phyloP scores from a whole-genome alignment of 257 asterid genomes.

The Sherardia arvensis region DNA sequence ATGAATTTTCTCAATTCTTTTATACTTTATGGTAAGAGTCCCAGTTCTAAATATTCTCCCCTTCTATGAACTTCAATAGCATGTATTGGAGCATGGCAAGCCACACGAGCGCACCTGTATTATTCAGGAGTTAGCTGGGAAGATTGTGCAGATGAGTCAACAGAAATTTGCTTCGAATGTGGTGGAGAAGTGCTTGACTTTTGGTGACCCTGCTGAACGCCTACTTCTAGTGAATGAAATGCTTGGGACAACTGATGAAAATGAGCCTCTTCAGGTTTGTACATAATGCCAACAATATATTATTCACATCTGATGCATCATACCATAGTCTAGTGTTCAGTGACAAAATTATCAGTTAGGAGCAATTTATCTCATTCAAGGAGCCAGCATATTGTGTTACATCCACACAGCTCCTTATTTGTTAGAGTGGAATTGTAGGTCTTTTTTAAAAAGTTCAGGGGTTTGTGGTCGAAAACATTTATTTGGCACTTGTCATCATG shows the following conservation, averaged over 20 bases:
- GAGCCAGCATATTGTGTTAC: neutral
- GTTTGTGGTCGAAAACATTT: neutral
- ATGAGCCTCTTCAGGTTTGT: conserved; percentile 96
- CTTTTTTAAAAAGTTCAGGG: neutral
- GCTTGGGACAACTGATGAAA: conserved; percentile 97
- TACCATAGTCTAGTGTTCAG: neutral
- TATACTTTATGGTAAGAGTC: neutral
- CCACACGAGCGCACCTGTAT: conserved; percentile 76
- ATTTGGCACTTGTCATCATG: too few species aligned
- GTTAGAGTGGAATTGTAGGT: too few species aligned
- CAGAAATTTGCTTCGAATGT: conserved; percentile 98
- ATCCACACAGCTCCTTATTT: neutral
- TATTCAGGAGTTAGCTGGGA: conserved; percentile 83
- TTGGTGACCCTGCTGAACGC: conserved; percentile 72
- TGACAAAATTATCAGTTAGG: neutral
- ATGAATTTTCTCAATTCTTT: neutral
- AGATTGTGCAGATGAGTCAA: conserved; percentile 95
- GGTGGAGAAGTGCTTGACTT: conserved; percentile 88
- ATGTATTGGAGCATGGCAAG: conserved; percentile 87
- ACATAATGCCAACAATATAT: neutral
- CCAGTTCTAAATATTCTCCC: neutral
- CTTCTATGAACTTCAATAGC: conserved; percentile 14
- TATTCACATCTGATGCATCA: neutral
- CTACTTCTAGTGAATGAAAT: conserved; percentile 82
- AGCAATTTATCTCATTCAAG: neutral